Evolutionary conservation across 371 early-diverging fungal genomes (phyloP), one percentile per base, ranked within the genome.

Genomic region (Choanephora cucurbitarum): DNA sequence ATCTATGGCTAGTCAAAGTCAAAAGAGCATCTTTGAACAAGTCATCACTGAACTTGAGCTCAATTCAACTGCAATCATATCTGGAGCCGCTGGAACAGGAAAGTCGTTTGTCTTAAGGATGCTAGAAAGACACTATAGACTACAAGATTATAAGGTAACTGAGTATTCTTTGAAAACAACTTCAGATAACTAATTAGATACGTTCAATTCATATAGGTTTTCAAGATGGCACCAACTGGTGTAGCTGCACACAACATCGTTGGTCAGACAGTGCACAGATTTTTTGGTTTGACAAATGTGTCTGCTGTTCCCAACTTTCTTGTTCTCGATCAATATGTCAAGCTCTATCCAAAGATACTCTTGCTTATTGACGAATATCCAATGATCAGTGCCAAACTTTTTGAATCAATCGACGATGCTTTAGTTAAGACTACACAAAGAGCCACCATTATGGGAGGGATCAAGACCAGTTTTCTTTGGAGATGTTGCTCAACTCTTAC

Each of bases 401-500:
- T 54, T 1, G 11, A 44, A 14, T 22, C 17, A 3, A 34, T 54
- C 0, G 11, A 45, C 10, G 22, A 33, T 45, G 46, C 54, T 6
- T 24, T 54, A 15, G 5, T 22, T 0, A 22, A 45, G 37, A 22
- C n/a, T 13, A 44, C 37, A 5, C 2, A 37, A 14, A 44, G 39
- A 15, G 2, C 1, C 8, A 1, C 21, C 1, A 9, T 37, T 14
- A 23, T 54, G 21, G 54, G 54, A n/a, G 34, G 39, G 0, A n/a
- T 37, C 5, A 21, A 19, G 1, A 45, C 39, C 31, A 6, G 21
- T 54, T 4, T 45, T 54, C 14, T 54, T 39, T 39, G 54, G 54
- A 8, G 54, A 54, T 33, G n/a, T 44, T n/a, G 54, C 37, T 0
- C 54, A 54, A n/a, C 34, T 54, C 0, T 15, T 44, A n/a, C 54